Evolutionary conservation across 2,329 filamentous ascomycete species (phyloP), one percentile per base, ranked within the genome.

Genomic region (Botrytis fabae): DNA sequence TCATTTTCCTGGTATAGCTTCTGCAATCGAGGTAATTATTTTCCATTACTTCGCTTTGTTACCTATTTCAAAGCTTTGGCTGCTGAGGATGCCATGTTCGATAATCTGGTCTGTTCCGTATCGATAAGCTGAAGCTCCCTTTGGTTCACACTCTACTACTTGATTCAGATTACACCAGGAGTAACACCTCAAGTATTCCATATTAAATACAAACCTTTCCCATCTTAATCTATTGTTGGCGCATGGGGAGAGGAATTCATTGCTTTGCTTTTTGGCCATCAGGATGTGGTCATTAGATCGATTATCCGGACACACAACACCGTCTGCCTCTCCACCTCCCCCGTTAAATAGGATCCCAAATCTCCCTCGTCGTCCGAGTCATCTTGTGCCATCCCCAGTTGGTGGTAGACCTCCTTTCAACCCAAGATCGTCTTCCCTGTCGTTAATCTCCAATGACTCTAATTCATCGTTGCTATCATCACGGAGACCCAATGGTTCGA

Each of bases 201-300:
- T 28, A 18, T 32, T 8, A 42, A 42, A 20, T 0, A 44, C 22
- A 25, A 28, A 25, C 10, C 35, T 6, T 40, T 54, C 16, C 16
- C 2, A 16, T 4, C 28, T 54, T 16, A 2, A 20, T 20, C 9
- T 54, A 7, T n/a, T 57, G 14, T 32, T 25, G 48, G 35, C 18
- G 25, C 48, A 68, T 28, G 35, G 65, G 28, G 14, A 57, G n/a
- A 14, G 32, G 2, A 25, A 57, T 68, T 42, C 12, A 32, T 25
- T 42, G 25, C 5, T 69, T 38, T 22, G 20, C 20, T 42, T 54
- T 57, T 71, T 44, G 25, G 35, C 14, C 46, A 59, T 64, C 70
- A 71, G 40, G 16, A 97, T 97, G 93, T 97, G 94, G 94, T 59
- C 70, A 66, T 90, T 97, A 80, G 94, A 97, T 85, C 92, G 94